A percentile compares a stretch with the other conserved stretches of the same genome.
Conservation (phyloP, 768 basidiomycete genomes). For the Leccinum longicurvipes region DNA sequence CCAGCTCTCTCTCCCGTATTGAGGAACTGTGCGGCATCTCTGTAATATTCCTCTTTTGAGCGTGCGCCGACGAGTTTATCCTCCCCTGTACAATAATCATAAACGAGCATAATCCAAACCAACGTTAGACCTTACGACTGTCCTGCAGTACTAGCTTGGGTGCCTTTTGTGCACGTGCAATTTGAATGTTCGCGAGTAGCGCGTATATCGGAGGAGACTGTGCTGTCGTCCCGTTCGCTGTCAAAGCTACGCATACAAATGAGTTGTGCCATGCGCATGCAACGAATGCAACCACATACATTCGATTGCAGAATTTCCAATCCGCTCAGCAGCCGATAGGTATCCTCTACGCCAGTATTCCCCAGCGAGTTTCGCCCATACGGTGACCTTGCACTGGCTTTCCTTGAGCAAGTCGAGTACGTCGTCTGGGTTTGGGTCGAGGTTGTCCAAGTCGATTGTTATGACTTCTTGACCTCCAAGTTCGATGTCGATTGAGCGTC, state of each 20-base stretch:
- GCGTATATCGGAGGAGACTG: constrained; percentile 73
- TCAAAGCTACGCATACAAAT: constrained; percentile 41
- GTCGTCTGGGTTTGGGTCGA: constrained; percentile 76
- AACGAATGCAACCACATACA: constrained; percentile 42
- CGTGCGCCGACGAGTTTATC: constrained; percentile 58
- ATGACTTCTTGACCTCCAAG: constrained; percentile 82
- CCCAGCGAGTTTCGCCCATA: constrained; percentile 80
- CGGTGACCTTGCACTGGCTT: constrained; percentile 65
- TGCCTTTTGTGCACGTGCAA: constrained; percentile 76
- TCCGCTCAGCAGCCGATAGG: constrained; percentile 72
- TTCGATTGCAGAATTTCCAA: constrained; percentile 63
- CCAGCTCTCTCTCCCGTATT: constrained; percentile 57
- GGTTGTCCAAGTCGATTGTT: constrained; percentile 83
- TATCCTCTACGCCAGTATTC: constrained; percentile 86
- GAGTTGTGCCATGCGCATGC: background rate
- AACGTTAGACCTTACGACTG: constrained; percentile 53
- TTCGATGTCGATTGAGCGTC: constrained; percentile 65
- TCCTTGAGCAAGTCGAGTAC: constrained; percentile 70
- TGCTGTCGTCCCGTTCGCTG: constrained; percentile 43
- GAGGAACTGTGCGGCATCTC: constrained; percentile 65
- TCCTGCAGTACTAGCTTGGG: constrained; percentile 74
- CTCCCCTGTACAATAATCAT: constrained; percentile 44
- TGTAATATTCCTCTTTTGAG: constrained; percentile 64
- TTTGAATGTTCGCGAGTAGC: constrained; percentile 80
- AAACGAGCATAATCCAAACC: background rate